Conservation (phyloP, 1,284 basidiomycete species). For the Exsudoporus floridanus region DNA sequence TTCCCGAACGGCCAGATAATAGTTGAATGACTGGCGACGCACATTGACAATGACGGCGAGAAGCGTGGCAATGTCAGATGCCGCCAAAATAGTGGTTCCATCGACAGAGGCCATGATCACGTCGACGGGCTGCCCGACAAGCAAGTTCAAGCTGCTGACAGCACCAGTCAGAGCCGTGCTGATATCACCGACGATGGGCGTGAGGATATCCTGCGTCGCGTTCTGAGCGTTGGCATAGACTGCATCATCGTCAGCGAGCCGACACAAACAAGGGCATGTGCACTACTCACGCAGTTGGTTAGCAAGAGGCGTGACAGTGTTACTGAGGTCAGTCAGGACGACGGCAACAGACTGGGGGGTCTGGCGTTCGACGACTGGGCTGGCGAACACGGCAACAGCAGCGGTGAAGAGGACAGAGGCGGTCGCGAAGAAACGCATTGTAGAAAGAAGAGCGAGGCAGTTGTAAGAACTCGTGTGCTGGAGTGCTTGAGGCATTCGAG, state of each 20-base stretch:
- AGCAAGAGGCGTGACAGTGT: constrained; percentile 8
- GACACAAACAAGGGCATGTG: background rate
- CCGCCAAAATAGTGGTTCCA: background rate
- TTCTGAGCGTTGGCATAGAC: constrained; percentile 16
- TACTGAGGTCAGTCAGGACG: constrained; percentile 7
- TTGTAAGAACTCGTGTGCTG: constrained; percentile 9
- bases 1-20: background rate
- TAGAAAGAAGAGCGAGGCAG: background rate
- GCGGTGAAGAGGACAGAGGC: constrained; percentile 10
- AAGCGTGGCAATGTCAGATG: constrained; percentile 12
- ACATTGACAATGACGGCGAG: constrained; percentile 7
- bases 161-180: constrained; percentile 7
- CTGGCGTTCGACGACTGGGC: constrained; percentile 12
- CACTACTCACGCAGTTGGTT: constrained; percentile 13
- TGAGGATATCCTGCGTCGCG: constrained; percentile 14
- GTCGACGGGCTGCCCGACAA: constrained; percentile 4
- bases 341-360: constrained; percentile 4
- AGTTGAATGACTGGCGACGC: background rate
- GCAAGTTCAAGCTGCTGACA: constrained; percentile 2
- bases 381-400: constrained; percentile 8
- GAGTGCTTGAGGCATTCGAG: constrained; percentile 7
- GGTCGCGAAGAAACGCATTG: constrained; percentile 17
- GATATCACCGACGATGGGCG: constrained; percentile 9
- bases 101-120: constrained; percentile 14
- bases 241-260: constrained; percentile 3